Evolutionary conservation across 176 grass and related monocot genomes (phyloP).

Genomic region (Coix lacrymajobi): DNA sequence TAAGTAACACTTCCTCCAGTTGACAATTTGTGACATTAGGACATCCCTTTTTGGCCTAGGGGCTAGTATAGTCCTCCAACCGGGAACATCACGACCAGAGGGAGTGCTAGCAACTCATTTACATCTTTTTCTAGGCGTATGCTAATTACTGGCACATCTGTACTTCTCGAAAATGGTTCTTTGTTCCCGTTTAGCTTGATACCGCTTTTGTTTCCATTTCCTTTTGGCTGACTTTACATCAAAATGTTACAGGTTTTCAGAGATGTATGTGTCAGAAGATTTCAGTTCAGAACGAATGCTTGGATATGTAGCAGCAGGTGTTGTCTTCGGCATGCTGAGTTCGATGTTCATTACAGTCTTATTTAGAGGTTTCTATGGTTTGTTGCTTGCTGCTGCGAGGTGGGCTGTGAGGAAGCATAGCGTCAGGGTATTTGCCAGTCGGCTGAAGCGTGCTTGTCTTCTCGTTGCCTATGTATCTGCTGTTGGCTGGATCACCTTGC

Average conservation of each 20-base stretch:
- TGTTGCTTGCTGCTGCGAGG: constrained; percentile 27
- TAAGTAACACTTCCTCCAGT: background rate
- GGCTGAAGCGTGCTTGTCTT: constrained; percentile 51
- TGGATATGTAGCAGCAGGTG: constrained; percentile 33
- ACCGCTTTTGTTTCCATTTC: background rate
- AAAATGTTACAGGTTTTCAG: constrained; percentile 45
- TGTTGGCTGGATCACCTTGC: constrained; percentile 75
- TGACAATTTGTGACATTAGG: background rate
- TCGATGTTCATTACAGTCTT: constrained; percentile 35
- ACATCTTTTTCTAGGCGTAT: background rate
- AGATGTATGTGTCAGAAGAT: constrained; percentile 33
- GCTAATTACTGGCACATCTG: background rate
- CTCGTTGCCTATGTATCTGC: constrained; percentile 73
- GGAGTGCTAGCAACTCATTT: background rate
- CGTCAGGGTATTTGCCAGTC: constrained; percentile 27
- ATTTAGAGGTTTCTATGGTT: constrained; percentile 38
- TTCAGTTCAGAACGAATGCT: constrained; percentile 31
- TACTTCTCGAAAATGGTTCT: background rate
- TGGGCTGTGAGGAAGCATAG: constrained; percentile 37
- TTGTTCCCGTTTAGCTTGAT: background rate
- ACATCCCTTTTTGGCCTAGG: background rate
- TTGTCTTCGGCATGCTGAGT: constrained; percentile 50
- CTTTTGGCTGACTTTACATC: background rate
- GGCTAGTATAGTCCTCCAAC: background rate
- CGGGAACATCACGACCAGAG: background rate